Percentiles rank a stretch among this genome's conserved stretches.
Evolutionary conservation across 2,329 filamentous ascomycete species (phyloP).

Genomic region (Colletotrichum graminicola): DNA sequence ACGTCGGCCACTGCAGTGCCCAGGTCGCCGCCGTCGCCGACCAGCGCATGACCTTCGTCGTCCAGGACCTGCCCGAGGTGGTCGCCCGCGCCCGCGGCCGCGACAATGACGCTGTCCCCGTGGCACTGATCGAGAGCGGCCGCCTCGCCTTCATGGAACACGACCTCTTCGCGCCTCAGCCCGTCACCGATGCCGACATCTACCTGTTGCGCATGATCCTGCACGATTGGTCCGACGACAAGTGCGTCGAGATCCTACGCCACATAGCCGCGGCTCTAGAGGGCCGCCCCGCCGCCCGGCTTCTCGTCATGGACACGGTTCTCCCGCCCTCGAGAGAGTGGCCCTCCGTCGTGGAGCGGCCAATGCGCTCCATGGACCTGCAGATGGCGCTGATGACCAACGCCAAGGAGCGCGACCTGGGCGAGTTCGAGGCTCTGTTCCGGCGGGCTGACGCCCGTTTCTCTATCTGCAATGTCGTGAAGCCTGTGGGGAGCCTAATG

Average conservation of each 20-base stretch:
- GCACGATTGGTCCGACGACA: constrained; percentile 53
- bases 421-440: not conserved
- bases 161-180: constrained; percentile 54
- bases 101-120: constrained; percentile 51
- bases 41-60: constrained; percentile 46
- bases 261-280: not conserved
- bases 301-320: not conserved
- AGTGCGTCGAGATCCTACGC: constrained; percentile 48
- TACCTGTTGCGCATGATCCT: constrained; percentile 66
- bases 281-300: not conserved
- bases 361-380: not conserved
- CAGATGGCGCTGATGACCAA: constrained; percentile 4
- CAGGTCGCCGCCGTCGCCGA: not conserved
- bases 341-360: not conserved
- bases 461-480: not conserved
- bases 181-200: constrained; percentile 55
- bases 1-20: not conserved
- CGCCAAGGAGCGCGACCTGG: not conserved
- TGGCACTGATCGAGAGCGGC: constrained; percentile 45
- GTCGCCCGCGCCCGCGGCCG: constrained; percentile 44
- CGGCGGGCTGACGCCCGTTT: not conserved
- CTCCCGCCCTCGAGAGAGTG: not conserved
- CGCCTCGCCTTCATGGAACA: constrained; percentile 53
- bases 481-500: not conserved
- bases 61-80: constrained; percentile 59